phyloP scores from a whole-genome alignment of 139 green algal species.

The Chlorella sp. region DNA sequence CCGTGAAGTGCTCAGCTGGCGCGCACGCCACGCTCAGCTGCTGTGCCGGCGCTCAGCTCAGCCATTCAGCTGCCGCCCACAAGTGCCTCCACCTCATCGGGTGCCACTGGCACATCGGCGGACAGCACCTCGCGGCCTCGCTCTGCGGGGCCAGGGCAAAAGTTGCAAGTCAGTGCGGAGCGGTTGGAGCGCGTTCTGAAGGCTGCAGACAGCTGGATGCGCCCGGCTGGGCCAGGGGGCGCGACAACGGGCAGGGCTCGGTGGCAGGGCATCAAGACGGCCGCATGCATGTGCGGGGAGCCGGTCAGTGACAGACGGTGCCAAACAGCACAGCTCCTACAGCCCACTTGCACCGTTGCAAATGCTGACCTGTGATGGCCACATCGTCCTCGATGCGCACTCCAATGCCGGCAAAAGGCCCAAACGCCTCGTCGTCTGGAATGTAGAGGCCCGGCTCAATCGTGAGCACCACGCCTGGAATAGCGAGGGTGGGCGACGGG shows the following conservation, averaged over 20 bases:
- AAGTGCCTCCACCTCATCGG: conserved; percentile 43
- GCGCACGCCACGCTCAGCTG: no score
- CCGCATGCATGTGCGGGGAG: no score
- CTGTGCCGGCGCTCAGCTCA: no score
- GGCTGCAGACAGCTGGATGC: background rate
- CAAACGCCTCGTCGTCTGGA: conserved; percentile 61
- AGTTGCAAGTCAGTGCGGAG: no score
- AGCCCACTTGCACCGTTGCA: no score
- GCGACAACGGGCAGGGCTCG: background rate
- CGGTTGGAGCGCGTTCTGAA: no score
- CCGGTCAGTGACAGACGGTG: background rate
- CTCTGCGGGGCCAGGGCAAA: background rate
- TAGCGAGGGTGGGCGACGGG: background rate
- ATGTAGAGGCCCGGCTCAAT: conserved; percentile 92
- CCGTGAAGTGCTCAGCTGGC: no score
- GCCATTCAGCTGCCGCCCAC: conserved; percentile 3
- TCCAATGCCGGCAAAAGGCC: conserved; percentile 57
- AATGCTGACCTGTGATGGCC: conserved; percentile 51
- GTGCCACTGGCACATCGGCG: conserved; percentile 31
- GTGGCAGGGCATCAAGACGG: no score
- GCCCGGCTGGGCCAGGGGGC: background rate
- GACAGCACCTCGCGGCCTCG: conserved; percentile 48
- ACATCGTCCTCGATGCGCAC: conserved; percentile 89
- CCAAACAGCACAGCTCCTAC: background rate
- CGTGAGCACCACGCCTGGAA: conserved; percentile 74